These are phyloP conservation scores for Tricholoma hemisulphureum DNA, from an alignment of 768 basidiomycete genomes.

Conservation along the genomic window DNA sequence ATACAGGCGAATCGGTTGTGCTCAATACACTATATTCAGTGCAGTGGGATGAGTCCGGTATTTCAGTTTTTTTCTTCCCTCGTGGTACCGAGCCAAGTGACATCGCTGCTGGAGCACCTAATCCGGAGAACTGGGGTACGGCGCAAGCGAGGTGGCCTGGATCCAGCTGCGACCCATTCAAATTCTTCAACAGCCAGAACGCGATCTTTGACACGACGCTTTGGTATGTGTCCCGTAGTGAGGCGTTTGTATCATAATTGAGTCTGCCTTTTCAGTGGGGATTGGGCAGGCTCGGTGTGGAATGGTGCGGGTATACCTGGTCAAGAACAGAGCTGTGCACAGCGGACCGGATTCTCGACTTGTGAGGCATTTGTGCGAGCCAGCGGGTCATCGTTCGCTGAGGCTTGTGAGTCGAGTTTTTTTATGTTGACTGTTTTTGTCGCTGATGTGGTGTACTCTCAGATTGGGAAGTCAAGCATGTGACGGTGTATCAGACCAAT, in stretches of 20 bases:
- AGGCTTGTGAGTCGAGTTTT: slow-evolving; percentile 67
- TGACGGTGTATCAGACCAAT: slow-evolving; percentile 62
- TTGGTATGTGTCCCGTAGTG: slow-evolving; percentile 47
- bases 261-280: slow-evolving; percentile 58
- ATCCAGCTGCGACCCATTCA: slow-evolving; percentile 67
- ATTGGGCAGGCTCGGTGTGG: slow-evolving; percentile 91
- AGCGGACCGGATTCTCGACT: slow-evolving; percentile 76
- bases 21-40: slow-evolving; percentile 34
- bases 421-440: not conserved
- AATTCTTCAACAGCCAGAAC: slow-evolving; percentile 75
- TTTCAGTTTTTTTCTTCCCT: slow-evolving; percentile 82
- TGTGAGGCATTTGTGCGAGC: slow-evolving; percentile 77
- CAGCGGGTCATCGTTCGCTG: slow-evolving; percentile 63
- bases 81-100: slow-evolving; percentile 73
- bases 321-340: slow-evolving; percentile 82
- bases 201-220: slow-evolving; percentile 86
- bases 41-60: slow-evolving; percentile 75
- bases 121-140: slow-evolving; percentile 72
- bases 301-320: slow-evolving; percentile 68
- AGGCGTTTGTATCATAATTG: not conserved
- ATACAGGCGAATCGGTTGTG: slow-evolving; percentile 9
- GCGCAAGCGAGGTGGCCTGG: slow-evolving; percentile 83
- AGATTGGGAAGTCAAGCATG: slow-evolving; percentile 84
- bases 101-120: slow-evolving; percentile 68
- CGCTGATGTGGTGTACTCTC: slow-evolving; percentile 4